These are phyloP conservation scores for Harringtonia lauricola DNA, from an alignment of 2,329 filamentous ascomycete species.

Conservation along the genomic window DNA sequence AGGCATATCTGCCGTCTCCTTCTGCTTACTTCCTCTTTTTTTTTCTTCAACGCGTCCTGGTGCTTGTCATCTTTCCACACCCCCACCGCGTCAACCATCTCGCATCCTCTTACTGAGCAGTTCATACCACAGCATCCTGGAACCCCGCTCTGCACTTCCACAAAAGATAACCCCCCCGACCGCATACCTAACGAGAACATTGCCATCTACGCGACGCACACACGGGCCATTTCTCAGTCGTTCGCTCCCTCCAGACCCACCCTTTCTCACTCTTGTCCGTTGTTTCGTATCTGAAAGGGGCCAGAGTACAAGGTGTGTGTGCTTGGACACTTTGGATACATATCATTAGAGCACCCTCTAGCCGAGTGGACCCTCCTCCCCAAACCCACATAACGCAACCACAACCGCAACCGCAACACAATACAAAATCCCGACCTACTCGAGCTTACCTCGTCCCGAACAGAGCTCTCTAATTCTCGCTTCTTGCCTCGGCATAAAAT, in stretches of 20 bases:
- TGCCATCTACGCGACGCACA: background rate
- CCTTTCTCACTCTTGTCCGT: constrained; percentile 4
- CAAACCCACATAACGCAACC: constrained; percentile 1
- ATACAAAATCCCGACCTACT: constrained; percentile 5
- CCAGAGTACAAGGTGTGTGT: constrained; percentile 7
- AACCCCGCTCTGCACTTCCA: background rate
- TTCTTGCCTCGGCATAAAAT: too few relatives aligned
- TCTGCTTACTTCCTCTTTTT: background rate
- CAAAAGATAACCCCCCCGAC: background rate
- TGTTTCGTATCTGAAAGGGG: constrained; percentile 6
- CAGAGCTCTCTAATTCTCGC: too few relatives aligned
- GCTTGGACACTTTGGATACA: constrained; percentile 9
- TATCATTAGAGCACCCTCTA: constrained; percentile 1
- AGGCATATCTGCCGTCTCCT: background rate
- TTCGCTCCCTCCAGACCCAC: constrained; percentile 1
- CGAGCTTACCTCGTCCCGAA: background rate
- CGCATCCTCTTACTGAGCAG: background rate
- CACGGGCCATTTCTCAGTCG: background rate
- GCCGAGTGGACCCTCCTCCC: constrained; percentile 7
- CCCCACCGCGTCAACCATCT: too few relatives aligned
- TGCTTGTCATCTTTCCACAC: too few relatives aligned
- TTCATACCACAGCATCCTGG: too few relatives aligned
- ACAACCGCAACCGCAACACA: background rate
- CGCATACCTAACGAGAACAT: too few relatives aligned
- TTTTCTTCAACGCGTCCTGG: background rate